These are phyloP conservation scores for Globisporangium alternatum DNA, from an alignment of 352 stramenopile genomes.

Conservation along the genomic window DNA sequence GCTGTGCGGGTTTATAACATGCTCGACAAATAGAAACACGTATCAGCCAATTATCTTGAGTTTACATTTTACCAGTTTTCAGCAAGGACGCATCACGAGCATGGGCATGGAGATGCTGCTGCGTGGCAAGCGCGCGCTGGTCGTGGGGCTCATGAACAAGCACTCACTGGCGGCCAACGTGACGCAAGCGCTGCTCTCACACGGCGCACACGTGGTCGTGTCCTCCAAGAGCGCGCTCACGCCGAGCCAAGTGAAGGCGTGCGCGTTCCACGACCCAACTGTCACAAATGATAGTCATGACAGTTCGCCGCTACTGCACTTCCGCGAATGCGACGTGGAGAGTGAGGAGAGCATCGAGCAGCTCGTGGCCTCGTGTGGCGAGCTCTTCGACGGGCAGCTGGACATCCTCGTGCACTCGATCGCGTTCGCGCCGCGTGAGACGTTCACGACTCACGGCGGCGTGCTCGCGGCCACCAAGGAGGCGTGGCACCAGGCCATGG, in stretches of 20 bases:
- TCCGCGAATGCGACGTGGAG: conserved; percentile 76
- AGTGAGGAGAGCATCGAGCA: conserved; percentile 46
- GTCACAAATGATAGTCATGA: background rate
- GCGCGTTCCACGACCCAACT: conserved; percentile 38
- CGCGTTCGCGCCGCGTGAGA: conserved; percentile 78
- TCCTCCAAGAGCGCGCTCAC: conserved; percentile 56
- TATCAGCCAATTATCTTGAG: background rate
- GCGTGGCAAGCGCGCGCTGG: conserved; percentile 64
- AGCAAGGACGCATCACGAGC: background rate
- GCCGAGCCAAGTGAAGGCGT: conserved; percentile 45
- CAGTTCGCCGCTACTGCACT: conserved; percentile 32
- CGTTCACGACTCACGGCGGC: conserved; percentile 48
- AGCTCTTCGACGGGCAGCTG: conserved; percentile 55
- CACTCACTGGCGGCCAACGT: conserved; percentile 81
- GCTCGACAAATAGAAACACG: conserved; percentile 8
- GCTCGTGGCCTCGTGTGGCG: conserved; percentile 40
- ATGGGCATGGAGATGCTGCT: conserved; percentile 24
- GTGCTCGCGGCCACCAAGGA: conserved; percentile 47
- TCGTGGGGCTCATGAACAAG: conserved; percentile 90
- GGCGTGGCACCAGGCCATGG: conserved; percentile 76
- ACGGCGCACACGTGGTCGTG: conserved; percentile 74
- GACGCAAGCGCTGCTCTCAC: conserved; percentile 59
- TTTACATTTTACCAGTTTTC: background rate
- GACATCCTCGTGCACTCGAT: conserved; percentile 91
- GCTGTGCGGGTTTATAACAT: conserved; percentile 24